These are phyloP conservation scores for Amniculicola lignicola DNA, from an alignment of 495 filamentous ascomycete genomes.

Conservation along the genomic window DNA sequence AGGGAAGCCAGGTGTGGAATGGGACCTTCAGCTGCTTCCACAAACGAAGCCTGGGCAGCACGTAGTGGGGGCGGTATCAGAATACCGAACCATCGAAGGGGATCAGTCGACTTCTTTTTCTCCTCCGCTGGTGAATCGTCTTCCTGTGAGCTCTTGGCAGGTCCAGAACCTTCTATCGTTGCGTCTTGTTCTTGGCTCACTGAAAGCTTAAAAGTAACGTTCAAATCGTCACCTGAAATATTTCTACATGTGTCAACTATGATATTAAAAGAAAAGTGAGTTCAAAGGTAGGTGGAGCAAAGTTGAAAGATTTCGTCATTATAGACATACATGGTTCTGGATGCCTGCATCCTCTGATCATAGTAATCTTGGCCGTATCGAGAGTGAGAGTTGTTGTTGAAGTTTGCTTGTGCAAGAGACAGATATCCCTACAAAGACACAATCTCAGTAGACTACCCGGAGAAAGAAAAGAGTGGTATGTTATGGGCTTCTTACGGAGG, in stretches of 20 bases:
- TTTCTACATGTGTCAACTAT: not conserved
- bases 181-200: no score
- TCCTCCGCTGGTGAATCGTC: no score
- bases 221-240: not conserved
- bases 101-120: conserved; percentile 41
- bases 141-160: no score
- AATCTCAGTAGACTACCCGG: not conserved
- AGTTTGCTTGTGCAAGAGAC: conserved; percentile 48
- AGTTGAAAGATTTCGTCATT: not conserved
- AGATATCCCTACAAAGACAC: conserved; percentile 38
- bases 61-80: conserved; percentile 46
- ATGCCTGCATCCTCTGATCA: conserved; percentile 46
- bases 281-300: not conserved
- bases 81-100: conserved; percentile 49
- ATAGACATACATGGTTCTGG: conserved; percentile 36
- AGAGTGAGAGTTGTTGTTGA: conserved; percentile 32
- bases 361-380: conserved; percentile 48
- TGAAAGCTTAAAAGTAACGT: not conserved
- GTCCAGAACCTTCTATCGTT: no score
- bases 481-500: conserved; percentile 49
- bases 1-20: conserved; percentile 33
- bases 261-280: not conserved
- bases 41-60: conserved; percentile 40
- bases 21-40: conserved; percentile 34
- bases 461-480: not conserved